Conservation (phyloP, 495 filamentous ascomycete species). For the Sphaerosporella brunnea region DNA sequence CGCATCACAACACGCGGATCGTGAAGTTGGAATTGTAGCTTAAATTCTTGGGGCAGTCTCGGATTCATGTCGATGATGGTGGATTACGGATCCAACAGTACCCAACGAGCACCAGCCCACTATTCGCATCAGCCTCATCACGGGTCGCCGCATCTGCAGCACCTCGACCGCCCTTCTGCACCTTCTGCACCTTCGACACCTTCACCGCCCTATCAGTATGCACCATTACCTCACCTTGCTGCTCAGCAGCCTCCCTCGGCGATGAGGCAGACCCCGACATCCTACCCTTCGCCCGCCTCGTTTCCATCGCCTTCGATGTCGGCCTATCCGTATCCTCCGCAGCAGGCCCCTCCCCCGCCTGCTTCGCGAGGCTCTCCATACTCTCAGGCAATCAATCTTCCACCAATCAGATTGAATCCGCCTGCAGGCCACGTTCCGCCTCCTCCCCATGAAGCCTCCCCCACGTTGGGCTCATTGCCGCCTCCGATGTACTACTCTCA, state of each 20-base stretch:
- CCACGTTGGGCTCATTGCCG: slow-evolving; percentile 28
- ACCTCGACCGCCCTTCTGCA: slow-evolving; percentile 25
- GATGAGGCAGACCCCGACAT: slow-evolving; percentile 26
- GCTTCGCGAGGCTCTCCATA: slow-evolving; percentile 32
- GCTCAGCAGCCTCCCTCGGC: slow-evolving; percentile 16
- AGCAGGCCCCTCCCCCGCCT: slow-evolving; percentile 27
- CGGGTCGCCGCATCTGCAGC: slow-evolving; percentile 25
- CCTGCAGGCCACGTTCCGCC: slow-evolving; percentile 26
- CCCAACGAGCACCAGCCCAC: slow-evolving; percentile 21
- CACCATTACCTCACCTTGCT: slow-evolving; percentile 22
- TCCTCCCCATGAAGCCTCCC: slow-evolving; percentile 24
- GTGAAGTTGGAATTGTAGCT: too few relatives aligned
- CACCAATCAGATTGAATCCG: slow-evolving; percentile 32
- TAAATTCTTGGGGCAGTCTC: slow-evolving; percentile 6
- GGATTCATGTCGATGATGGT: slow-evolving; percentile 27
- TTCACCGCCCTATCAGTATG: slow-evolving; percentile 27
- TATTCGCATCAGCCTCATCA: slow-evolving; percentile 23
- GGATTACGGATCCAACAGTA: slow-evolving; percentile 23
- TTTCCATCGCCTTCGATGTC: slow-evolving; percentile 37
- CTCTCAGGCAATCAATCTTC: slow-evolving; percentile 32
- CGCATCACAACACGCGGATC: too few relatives aligned
- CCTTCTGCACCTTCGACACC: slow-evolving; percentile 27
- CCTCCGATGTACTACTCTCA: slow-evolving; percentile 25
- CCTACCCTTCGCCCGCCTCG: slow-evolving; percentile 34
- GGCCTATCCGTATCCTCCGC: slow-evolving; percentile 33